Evolutionary conservation across 1,284 basidiomycete genomes (phyloP).

Genomic region (Cryptococcus jaspeensis): DNA sequence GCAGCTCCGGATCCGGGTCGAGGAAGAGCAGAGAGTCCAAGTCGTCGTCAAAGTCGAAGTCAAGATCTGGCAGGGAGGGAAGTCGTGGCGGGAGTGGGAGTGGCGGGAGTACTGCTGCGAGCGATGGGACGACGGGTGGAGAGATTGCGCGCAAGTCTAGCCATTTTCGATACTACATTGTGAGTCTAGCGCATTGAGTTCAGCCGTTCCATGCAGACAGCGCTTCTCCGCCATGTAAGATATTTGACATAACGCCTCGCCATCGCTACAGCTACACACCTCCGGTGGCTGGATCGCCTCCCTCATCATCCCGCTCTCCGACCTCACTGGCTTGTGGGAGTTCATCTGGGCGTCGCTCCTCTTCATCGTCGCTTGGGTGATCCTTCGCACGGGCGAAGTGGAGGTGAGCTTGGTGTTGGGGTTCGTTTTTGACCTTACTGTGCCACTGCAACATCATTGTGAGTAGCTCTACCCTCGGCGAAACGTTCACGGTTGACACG

Average conservation of each 20-base stretch:
- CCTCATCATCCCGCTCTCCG: slow-evolving; percentile 16
- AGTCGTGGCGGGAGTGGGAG: too few species aligned
- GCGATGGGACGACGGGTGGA: neutral
- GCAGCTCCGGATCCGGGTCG: too few species aligned
- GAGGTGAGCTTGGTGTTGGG: slow-evolving; percentile 28
- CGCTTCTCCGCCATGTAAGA: neutral
- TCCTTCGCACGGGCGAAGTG: slow-evolving; percentile 18
- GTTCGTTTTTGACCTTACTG: slow-evolving; percentile 22
- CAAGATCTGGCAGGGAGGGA: too few species aligned
- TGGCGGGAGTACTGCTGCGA: neutral
- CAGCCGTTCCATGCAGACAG: neutral
- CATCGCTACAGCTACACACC: slow-evolving; percentile 25
- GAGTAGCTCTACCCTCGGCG: neutral
- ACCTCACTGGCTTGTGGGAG: slow-evolving; percentile 26
- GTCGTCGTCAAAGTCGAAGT: too few species aligned
- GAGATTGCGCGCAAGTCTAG: slow-evolving; percentile 8
- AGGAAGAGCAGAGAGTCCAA: too few species aligned
- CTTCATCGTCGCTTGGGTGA: slow-evolving; percentile 26
- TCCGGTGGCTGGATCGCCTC: slow-evolving; percentile 36
- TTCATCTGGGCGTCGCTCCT: slow-evolving; percentile 17
- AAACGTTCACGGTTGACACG: neutral
- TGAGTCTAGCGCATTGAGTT: neutral
- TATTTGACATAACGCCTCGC: neutral
- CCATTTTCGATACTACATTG: slow-evolving; percentile 14
- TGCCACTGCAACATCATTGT: slow-evolving; percentile 28